Conservation (phyloP, 1,284 basidiomycete genomes). For the Ustilago shanxiensis region DNA sequence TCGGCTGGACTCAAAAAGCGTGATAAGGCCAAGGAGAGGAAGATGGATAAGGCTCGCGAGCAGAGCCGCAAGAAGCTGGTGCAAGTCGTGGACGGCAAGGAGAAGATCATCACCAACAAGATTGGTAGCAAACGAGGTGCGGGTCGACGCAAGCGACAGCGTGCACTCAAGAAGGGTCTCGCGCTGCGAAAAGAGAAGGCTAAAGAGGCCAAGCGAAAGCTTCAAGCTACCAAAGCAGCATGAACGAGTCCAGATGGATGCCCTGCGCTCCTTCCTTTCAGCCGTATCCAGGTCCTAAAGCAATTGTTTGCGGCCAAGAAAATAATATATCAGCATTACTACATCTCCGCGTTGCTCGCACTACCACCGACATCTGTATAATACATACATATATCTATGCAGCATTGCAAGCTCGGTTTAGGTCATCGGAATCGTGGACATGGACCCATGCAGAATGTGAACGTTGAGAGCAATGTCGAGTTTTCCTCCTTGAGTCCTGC, state of each 20-base stretch:
- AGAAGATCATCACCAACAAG: slow-evolving; percentile 51
- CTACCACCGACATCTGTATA: too few species aligned
- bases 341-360: too few species aligned
- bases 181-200: slow-evolving; percentile 50
- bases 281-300: neutral
- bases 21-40: slow-evolving; percentile 68
- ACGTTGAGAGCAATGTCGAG: too few species aligned
- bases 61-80: slow-evolving; percentile 60
- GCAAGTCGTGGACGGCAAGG: slow-evolving; percentile 54
- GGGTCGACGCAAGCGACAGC: slow-evolving; percentile 56
- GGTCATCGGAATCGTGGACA: too few species aligned
- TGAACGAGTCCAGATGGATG: too few species aligned
- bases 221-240: slow-evolving; percentile 28
- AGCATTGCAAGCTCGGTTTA: too few species aligned
- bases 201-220: slow-evolving; percentile 47
- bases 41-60: slow-evolving; percentile 59
- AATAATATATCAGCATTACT: too few species aligned
- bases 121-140: slow-evolving; percentile 61
- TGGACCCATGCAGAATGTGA: too few species aligned
- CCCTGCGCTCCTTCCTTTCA: neutral
- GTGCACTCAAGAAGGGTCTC: slow-evolving; percentile 53
- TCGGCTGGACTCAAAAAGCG: slow-evolving; percentile 58
- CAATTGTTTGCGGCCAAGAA: too few species aligned
- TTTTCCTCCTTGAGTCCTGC: too few species aligned
- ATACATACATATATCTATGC: too few species aligned